phyloP scores from a whole-genome alignment of 306 rosid species.

The Rosa lucieae region DNA sequence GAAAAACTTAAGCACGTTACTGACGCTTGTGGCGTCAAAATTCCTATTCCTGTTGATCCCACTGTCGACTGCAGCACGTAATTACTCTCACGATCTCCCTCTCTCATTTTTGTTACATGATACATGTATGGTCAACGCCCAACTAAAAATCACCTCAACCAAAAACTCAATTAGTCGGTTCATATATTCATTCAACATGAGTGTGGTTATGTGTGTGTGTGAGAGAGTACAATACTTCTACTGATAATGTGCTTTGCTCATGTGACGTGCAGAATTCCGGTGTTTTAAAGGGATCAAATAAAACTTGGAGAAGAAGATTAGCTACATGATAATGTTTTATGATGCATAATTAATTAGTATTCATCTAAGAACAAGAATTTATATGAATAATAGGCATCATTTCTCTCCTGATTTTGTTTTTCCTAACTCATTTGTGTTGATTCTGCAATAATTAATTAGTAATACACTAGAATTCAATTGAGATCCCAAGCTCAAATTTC shows the following conservation, averaged over 20 bases:
- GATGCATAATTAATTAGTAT: neutral
- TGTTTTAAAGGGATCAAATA: neutral
- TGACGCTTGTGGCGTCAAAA: neutral
- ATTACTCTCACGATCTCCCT: neutral
- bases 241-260: neutral
- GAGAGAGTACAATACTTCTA: neutral
- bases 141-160: too few species aligned
- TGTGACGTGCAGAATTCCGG: constrained; percentile 15
- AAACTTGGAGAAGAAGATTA: neutral
- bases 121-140: too few species aligned
- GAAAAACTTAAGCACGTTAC: constrained; percentile 14
- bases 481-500: neutral
- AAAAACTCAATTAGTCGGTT: neutral
- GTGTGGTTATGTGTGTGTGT: too few species aligned
- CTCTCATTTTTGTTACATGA: neutral
- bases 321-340: neutral
- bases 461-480: neutral
- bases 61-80: constrained; percentile 25
- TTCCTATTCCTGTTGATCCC: constrained; percentile 32
- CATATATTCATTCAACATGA: neutral
- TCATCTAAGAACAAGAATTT: neutral
- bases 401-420: neutral
- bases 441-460: neutral
- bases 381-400: neutral
- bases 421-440: neutral